These are phyloP conservation scores for Cylindrotheca fusiformis DNA, from an alignment of 108 stramenopile species.

Conservation along the genomic window DNA sequence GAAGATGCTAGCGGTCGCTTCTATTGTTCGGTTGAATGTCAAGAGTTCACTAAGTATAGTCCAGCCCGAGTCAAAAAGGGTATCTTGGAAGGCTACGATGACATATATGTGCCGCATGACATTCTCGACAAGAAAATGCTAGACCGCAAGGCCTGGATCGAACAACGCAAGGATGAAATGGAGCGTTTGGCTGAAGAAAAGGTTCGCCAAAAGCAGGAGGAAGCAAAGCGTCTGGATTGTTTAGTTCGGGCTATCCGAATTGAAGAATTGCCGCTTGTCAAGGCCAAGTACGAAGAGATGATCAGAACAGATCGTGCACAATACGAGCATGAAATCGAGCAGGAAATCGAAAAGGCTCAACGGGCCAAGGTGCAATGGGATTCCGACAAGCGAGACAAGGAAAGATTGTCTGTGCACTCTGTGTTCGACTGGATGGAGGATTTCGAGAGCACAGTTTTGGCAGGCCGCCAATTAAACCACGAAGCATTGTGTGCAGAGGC, in stretches of 20 bases:
- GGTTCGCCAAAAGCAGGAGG: constrained; percentile 51
- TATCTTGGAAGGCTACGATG: too few relatives aligned
- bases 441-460: constrained; percentile 73
- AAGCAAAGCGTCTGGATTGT: constrained; percentile 84
- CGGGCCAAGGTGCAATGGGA: constrained; percentile 74
- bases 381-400: constrained; percentile 66
- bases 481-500: constrained; percentile 54
- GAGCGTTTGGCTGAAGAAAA: constrained; percentile 79
- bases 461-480: constrained; percentile 54
- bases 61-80: too few relatives aligned
- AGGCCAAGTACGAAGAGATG: constrained; percentile 67
- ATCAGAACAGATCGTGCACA: constrained; percentile 61
- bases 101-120: too few relatives aligned
- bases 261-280: constrained; percentile 89
- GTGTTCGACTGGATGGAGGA: constrained; percentile 59
- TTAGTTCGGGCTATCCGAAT: constrained; percentile 91
- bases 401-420: constrained; percentile 34
- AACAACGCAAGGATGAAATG: constrained; percentile 90
- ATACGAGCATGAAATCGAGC: constrained; percentile 71
- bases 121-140: constrained; percentile 61
- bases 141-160: constrained; percentile 86
- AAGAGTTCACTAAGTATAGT: too few relatives aligned
- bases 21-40: too few relatives aligned
- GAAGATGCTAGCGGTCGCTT: too few relatives aligned
- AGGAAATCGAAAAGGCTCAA: constrained; percentile 64